Percentiles rank a stretch among this genome's conserved stretches.
Evolutionary conservation across 1,139 yeast species (phyloP).

Genomic region (Lodderomyces pseudojiufengensis): DNA sequence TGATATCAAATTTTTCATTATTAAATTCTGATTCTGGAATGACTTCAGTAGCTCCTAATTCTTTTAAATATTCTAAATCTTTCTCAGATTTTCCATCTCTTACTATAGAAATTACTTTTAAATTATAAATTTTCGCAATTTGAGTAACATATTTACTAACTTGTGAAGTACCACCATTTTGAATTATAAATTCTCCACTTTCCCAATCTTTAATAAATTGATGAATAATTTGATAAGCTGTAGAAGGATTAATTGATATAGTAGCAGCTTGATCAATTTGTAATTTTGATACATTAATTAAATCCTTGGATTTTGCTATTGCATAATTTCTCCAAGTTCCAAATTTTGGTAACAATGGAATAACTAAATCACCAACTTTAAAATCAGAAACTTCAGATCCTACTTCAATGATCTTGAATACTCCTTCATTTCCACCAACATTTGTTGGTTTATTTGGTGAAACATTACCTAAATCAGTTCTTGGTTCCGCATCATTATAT

Average conservation of each 20-base stretch:
- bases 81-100: slow-evolving; percentile 29
- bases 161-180: slow-evolving; percentile 35
- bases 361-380: slow-evolving; percentile 29
- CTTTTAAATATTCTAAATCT: slow-evolving; percentile 20
- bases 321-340: slow-evolving; percentile 38
- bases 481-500: slow-evolving; percentile 71
- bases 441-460: slow-evolving; percentile 47
- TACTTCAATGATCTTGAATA: slow-evolving; percentile 23
- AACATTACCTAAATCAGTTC: slow-evolving; percentile 46
- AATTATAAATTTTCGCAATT: slow-evolving; percentile 21
- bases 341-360: slow-evolving; percentile 27
- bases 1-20: slow-evolving; percentile 47
- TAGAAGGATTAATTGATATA: slow-evolving; percentile 31
- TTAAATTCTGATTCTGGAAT: slow-evolving; percentile 47
- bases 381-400: slow-evolving; percentile 21
- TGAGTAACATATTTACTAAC: slow-evolving; percentile 31
- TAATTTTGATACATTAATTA: slow-evolving; percentile 21
- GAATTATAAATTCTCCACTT: slow-evolving; percentile 31
- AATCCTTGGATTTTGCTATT: slow-evolving; percentile 18
- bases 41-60: slow-evolving; percentile 32
- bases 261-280: slow-evolving; percentile 31
- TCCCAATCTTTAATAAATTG: slow-evolving; percentile 28
- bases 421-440: slow-evolving; percentile 66
- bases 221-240: slow-evolving; percentile 31
- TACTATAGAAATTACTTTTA: slow-evolving; percentile 29